A percentile compares a stretch with the other conserved stretches of the same genome.
phyloP scores from a whole-genome alignment of 225 moss, liverwort and hornwort species.

The Neckera pumila region DNA sequence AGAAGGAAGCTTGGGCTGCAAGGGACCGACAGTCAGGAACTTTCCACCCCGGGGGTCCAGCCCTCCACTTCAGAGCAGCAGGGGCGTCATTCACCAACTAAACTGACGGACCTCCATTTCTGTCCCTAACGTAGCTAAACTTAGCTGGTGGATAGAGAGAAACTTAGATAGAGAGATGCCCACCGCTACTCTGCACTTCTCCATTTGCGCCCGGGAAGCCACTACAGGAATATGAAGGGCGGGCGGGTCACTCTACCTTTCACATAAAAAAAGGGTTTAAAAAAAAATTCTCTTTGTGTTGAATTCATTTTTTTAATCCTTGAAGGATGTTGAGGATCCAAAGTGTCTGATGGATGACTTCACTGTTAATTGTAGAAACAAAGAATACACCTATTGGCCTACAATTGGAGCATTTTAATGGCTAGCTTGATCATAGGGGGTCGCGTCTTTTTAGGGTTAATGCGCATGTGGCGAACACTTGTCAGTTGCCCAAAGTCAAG shows the following conservation, averaged over 20 bases:
- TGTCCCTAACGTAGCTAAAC: neutral
- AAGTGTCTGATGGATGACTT: too few species aligned
- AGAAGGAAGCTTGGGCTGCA: neutral
- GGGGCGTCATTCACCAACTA: neutral
- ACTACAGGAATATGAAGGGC: neutral
- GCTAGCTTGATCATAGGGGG: too few species aligned
- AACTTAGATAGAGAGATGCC: neutral
- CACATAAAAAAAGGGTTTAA: neutral
- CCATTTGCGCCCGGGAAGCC: too few species aligned
- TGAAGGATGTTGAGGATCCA: too few species aligned
- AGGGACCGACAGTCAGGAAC: neutral
- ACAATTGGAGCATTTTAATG: too few species aligned
- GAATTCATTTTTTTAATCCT: neutral
- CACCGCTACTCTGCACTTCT: neutral
- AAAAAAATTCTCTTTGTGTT: neutral
- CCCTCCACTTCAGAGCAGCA: neutral
- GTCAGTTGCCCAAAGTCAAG: too few species aligned
- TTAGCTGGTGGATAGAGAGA: too few species aligned
- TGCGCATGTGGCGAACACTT: accelerated
- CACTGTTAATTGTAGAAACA: too few species aligned
- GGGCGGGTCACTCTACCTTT: neutral
- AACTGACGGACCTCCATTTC: too few species aligned
- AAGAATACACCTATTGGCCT: too few species aligned
- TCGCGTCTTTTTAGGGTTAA: too few species aligned
- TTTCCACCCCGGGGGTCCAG: neutral